Evolutionary conservation across 2,329 filamentous ascomycete genomes (phyloP).

Genomic region (Fusarium xyrophilum): DNA sequence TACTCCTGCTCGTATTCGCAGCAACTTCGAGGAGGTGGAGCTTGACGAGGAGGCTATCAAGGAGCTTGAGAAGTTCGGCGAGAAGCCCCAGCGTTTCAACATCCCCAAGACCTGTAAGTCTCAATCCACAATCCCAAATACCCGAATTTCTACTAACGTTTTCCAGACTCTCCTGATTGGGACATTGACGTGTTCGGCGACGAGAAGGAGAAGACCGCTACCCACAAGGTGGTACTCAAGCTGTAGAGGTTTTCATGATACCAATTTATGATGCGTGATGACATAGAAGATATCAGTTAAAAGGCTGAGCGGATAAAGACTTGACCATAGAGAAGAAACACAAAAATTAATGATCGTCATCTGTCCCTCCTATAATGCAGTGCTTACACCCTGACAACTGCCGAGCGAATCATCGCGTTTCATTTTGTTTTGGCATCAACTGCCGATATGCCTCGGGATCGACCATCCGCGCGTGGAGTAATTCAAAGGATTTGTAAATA

Average conservation of each 20-base stretch:
- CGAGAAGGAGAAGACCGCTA: slow-evolving; percentile 58
- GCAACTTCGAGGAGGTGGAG: slow-evolving; percentile 73
- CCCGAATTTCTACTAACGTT: slow-evolving; percentile 4
- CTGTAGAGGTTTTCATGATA: slow-evolving; percentile 32
- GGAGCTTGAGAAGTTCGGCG: slow-evolving; percentile 67
- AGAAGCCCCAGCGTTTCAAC: slow-evolving; percentile 56
- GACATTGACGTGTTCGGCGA: slow-evolving; percentile 64
- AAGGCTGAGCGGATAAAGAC: not conserved
- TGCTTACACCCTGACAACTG: not conserved
- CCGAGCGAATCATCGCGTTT: not conserved
- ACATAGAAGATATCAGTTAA: slow-evolving; percentile 20
- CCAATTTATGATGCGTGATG: slow-evolving; percentile 25
- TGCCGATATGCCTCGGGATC: not conserved
- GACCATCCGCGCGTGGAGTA: not conserved
- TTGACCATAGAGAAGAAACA: slow-evolving; percentile 1
- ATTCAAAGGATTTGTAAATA: not conserved
- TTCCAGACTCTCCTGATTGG: slow-evolving; percentile 59
- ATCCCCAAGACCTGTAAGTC: slow-evolving; percentile 52
- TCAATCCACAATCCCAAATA: not conserved
- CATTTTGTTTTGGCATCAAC: not conserved
- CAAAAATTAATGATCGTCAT: slow-evolving; percentile 21
- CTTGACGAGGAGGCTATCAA: slow-evolving; percentile 64
- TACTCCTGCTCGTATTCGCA: slow-evolving; percentile 69
- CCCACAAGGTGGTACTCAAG: slow-evolving; percentile 55
- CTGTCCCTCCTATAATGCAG: not conserved